Base-by-base conservation (phyloP, 1,284 basidiomycete species). In the Trametes hirsuta region DNA sequence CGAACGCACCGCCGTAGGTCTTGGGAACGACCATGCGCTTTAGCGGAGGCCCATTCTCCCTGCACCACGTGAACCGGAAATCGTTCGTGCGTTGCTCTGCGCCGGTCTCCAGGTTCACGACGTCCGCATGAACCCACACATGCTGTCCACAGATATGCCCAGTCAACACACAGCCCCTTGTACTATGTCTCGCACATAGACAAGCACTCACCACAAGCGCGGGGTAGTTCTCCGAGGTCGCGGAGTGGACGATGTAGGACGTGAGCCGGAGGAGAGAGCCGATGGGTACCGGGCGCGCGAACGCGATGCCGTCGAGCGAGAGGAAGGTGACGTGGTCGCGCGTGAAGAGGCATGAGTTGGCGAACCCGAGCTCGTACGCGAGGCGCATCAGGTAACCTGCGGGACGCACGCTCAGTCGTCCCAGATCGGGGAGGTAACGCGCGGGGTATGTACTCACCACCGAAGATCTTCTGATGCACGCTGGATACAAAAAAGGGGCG, bases 401-500 rank as follows among this genome's bases (percentile, higher is more conserved):
- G 39, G 4, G 6, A 21, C 4, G 47, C 4, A 8, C 4, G 35
- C 4, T 10, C 18, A 5, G 1, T 2, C n/a, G 10, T 36, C 22
- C 49, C 34, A 11, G 37, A 11, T 6, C 0, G 6, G 24, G 9
- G 5, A 21, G 11, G 22, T 9, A 4, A 10, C 2, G 9, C 8
- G 35, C 14, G 18, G 9, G 49, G 48, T 34, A 49, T 46, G 3
- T 30, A 41, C 57, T 65, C 73, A 73, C 84, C 85, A 77, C 91
- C 91, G 68, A 94, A 93, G 9, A 93, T 81, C 71, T 93, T 93
- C 65, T 88, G 87, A 71, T 94, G 91, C 2, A 93, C 81, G 69
- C 88, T 90, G 57, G 15, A 22, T 6, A 36, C 4, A 37, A 15
- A 14, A 5, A 24, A 22, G n/a, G 11, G 12, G 12, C 15, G 24